Evolutionary conservation across 352 stramenopile species (phyloP).

Genomic region (Pythium vanterpoolii): DNA sequence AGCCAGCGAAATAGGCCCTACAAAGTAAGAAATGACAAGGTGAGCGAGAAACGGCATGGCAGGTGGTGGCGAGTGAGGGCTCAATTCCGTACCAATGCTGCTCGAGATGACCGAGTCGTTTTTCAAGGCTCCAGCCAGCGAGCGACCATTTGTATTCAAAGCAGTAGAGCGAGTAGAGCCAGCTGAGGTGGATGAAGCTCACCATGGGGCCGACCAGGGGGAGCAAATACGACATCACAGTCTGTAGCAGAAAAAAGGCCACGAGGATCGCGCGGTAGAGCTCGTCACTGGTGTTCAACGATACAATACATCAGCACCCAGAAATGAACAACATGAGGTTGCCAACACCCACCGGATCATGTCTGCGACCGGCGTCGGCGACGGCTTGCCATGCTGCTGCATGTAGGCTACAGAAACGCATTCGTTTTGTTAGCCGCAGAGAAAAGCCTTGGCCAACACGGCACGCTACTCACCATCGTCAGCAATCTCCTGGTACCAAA

Average conservation of each 20-base stretch:
- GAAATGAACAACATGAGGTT: not conserved
- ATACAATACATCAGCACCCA: not conserved
- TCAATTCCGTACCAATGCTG: constrained; percentile 59
- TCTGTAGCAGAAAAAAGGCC: constrained; percentile 83
- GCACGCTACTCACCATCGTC: constrained; percentile 59
- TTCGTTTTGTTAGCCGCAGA: not conserved
- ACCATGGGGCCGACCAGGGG: constrained; percentile 64
- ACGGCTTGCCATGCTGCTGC: constrained; percentile 78
- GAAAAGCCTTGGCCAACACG: constrained; percentile 3
- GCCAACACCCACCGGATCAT: constrained; percentile 75
- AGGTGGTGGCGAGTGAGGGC: not conserved
- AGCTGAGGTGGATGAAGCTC: constrained; percentile 86
- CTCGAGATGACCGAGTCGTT: constrained; percentile 70
- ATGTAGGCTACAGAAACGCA: constrained; percentile 50
- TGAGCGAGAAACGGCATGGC: not conserved
- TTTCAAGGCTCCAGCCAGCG: constrained; percentile 83
- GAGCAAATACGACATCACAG: constrained; percentile 79
- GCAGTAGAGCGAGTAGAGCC: constrained; percentile 89
- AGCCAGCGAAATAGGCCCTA: constrained; percentile 84
- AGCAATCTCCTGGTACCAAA: constrained; percentile 90
- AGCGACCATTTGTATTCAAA: constrained; percentile 91
- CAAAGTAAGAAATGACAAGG: not conserved
- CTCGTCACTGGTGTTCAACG: constrained; percentile 73
- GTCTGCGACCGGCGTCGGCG: constrained; percentile 66
- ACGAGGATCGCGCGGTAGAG: constrained; percentile 85